Evolutionary conservation across 441 rosid species (phyloP).

Genomic region (Hura crepitans): DNA sequence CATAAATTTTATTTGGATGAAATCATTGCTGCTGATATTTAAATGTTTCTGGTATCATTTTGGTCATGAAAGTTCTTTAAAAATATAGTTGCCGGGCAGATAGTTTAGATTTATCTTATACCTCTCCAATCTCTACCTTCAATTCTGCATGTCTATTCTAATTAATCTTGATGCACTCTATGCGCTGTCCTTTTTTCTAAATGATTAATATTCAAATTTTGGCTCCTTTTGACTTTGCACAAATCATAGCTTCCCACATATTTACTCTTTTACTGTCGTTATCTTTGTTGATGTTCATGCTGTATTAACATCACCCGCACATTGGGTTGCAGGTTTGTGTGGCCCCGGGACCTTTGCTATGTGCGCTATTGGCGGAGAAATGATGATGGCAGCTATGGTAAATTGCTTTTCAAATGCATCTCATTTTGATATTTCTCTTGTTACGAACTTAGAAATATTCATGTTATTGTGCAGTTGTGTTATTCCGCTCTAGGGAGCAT

Average conservation of each 20-base stretch:
- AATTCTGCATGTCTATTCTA: neutral
- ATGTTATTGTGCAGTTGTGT: conserved; percentile 66
- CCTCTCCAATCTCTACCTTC: neutral
- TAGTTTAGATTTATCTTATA: neutral
- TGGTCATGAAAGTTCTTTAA: neutral
- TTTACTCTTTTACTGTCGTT: neutral
- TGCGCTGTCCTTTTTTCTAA: neutral
- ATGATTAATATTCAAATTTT: neutral
- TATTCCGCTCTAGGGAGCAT: conserved; percentile 98
- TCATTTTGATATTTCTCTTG: conserved; percentile 20
- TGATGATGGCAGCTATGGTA: conserved; percentile 98
- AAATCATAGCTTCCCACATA: neutral
- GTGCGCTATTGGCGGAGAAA: conserved; percentile 98
- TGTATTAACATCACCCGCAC: neutral
- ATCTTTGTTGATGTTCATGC: neutral
- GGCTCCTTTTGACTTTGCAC: neutral
- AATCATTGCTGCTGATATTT: conserved; percentile 1
- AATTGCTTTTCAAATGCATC: conserved; percentile 14
- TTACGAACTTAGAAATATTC: conserved; percentile 12
- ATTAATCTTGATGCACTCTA: neutral
- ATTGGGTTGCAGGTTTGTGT: conserved; percentile 65
- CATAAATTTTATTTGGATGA: neutral
- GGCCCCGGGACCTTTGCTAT: conserved; percentile 99
- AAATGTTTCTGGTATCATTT: neutral
- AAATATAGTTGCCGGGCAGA: neutral